phyloP scores from a whole-genome alignment of 371 early-diverging fungal genomes.

The Parasitella parasitica region DNA sequence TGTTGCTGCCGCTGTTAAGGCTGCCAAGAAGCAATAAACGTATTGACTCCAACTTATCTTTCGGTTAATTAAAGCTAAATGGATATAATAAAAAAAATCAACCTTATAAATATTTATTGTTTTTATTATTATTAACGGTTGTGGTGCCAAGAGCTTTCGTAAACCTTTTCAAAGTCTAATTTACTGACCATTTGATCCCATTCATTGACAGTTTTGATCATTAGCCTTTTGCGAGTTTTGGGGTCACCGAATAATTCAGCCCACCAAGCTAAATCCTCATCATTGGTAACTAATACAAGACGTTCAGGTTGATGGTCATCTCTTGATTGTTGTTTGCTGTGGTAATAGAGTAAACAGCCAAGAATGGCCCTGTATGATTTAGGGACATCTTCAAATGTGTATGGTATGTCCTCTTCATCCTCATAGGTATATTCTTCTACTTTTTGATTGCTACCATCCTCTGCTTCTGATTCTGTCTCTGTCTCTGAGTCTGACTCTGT shows the following conservation, averaged over 20 bases:
- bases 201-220: constrained; percentile 42
- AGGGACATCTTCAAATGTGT: constrained; percentile 34
- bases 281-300: constrained; percentile 48
- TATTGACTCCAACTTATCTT: constrained; percentile 1
- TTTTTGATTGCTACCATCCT: not conserved
- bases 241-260: constrained; percentile 48
- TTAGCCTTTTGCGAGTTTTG: constrained; percentile 31
- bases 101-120: not conserved
- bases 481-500: constrained; percentile 5
- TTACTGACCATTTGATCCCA: constrained; percentile 44
- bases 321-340: constrained; percentile 22
- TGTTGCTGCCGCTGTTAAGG: constrained; percentile 39
- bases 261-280: constrained; percentile 51
- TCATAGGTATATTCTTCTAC: constrained; percentile 19
- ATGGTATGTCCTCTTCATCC: constrained; percentile 15
- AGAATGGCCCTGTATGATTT: constrained; percentile 37
- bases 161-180: constrained; percentile 29
- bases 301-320: constrained; percentile 6
- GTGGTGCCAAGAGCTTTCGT: constrained; percentile 26
- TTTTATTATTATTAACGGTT: constrained; percentile 9
- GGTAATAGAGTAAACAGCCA: constrained; percentile 45
- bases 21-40: constrained; percentile 47
- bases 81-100: constrained; percentile 9
- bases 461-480: constrained; percentile 1
- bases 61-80: not conserved